Conservation (phyloP, 768 basidiomycete species). For the Panus rudis region DNA sequence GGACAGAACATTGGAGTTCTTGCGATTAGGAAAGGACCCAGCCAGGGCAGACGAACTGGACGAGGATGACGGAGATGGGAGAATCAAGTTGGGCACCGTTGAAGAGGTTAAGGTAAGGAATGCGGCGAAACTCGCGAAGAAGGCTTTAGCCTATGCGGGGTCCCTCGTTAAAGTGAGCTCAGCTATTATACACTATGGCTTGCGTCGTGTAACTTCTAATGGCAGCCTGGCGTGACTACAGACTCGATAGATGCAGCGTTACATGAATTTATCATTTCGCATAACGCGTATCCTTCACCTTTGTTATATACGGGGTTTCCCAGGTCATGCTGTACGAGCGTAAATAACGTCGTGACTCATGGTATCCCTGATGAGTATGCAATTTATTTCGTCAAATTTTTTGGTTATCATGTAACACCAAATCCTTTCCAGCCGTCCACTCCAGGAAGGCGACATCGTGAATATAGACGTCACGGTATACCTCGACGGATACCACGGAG, state of each 20-base stretch:
- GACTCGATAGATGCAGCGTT: constrained; percentile 63
- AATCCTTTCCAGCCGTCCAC: constrained; percentile 49
- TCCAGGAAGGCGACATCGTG: constrained; percentile 79
- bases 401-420: constrained; percentile 1
- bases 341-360: constrained; percentile 84
- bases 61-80: constrained; percentile 4
- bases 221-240: constrained; percentile 66
- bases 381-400: constrained; percentile 4
- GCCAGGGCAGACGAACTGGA: too few relatives aligned
- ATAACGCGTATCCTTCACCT: constrained; percentile 82
- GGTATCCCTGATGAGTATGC: constrained; percentile 89
- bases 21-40: too few relatives aligned
- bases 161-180: constrained; percentile 17
- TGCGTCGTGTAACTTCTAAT: background rate
- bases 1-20: constrained; percentile 4
- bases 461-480: constrained; percentile 87
- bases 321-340: constrained; percentile 75
- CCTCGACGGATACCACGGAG: constrained; percentile 81
- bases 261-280: constrained; percentile 61
- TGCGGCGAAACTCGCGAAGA: constrained; percentile 16
- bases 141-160: constrained; percentile 16
- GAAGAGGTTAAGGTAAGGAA: constrained; percentile 11
- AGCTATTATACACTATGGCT: background rate
- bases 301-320: constrained; percentile 71
- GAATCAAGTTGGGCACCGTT: constrained; percentile 8